Base-by-base conservation (phyloP, 2,329 filamentous ascomycete genomes). In the Diaporthe australafricana region DNA sequence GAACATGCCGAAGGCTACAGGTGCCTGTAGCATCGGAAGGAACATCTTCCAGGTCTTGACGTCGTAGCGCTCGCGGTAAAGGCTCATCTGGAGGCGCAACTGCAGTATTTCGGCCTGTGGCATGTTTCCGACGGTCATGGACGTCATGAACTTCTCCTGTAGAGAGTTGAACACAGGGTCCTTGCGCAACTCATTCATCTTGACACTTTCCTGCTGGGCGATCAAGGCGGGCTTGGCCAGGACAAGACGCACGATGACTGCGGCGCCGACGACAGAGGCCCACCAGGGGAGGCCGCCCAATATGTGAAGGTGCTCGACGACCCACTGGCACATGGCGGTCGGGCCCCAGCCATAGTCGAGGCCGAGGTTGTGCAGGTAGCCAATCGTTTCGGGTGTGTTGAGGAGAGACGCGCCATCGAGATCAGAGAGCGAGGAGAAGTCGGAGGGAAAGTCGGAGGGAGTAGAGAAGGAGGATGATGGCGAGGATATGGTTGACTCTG, bases 261-360 rank as follows among this genome's bases (percentile, higher is more conserved):
- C 91, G 0, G 92, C 88, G 5, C 87, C 81, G 55, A 92, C 81
- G 77, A 98, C 93, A 72, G 93, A 90, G 1, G 85, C 91, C 87
- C 93, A 95, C 96, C 96, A 98, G 16, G 94, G 94, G 70, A 94
- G 82, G 45, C 92, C 94, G 1, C 81, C 84, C 76, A 88, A 92
- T 73, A 98, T 86, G 82, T 99, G 94, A 50, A 97, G 80, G 79
- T 96, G 91, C 85, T 99, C 96, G 14, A 98, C 83, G 3, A 89
- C 27, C 87, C 88, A 95, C 83, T 98, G 88, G 81, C 96, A 90
- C 20, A 90, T 75, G 5, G 91, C 84, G 0, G 95, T 94, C 6
- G 93, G 90, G 20, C 96, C 96, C 85, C 86, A 95, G 79, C 96
- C 95, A 78, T 92, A 98, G 77, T 98, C 94, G 27, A 99, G 85